These are phyloP conservation scores for Fusarium redolens DNA, from an alignment of 2,329 filamentous ascomycete genomes.

Conservation along the genomic window DNA sequence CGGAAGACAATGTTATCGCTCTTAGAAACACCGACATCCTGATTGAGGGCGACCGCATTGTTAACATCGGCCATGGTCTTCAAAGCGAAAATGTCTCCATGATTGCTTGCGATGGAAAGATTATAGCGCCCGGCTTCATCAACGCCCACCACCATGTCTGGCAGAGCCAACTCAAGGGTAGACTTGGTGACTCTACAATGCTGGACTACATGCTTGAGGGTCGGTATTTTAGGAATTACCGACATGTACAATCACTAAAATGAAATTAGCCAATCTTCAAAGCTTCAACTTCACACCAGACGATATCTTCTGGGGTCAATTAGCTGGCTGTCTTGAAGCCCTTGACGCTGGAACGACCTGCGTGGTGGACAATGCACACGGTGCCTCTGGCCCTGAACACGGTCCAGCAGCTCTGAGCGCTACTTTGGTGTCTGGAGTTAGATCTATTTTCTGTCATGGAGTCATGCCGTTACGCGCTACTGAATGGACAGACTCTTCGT, in stretches of 20 bases:
- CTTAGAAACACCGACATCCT: neutral
- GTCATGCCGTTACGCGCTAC: neutral
- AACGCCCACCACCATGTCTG: slow-evolving; percentile 12
- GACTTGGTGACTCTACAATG: slow-evolving; percentile 9
- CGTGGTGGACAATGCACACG: slow-evolving; percentile 8
- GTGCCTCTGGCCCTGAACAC: neutral
- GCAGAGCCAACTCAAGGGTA: slow-evolving; percentile 10
- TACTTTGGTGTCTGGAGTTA: neutral
- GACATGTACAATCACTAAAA: too few species aligned
- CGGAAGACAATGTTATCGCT: neutral
- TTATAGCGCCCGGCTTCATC: neutral
- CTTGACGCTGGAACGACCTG: slow-evolving; percentile 9
- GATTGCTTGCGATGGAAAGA: neutral
- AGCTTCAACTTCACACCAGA: neutral
- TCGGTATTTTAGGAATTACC: too few species aligned
- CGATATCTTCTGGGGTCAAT: slow-evolving; percentile 8
- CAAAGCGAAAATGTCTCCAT: too few species aligned
- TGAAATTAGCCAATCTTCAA: neutral
- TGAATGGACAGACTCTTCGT: slow-evolving; percentile 7
- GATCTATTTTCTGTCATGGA: neutral
- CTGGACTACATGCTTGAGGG: slow-evolving; percentile 11
- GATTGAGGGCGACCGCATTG: neutral
- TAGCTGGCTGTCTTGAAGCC: slow-evolving; percentile 3
- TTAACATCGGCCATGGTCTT: too few species aligned
- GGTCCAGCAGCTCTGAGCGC: neutral